A percentile compares a stretch with the other conserved stretches of the same genome.
phyloP scores from a whole-genome alignment of 2,329 filamentous ascomycete genomes.

The Torrubiella hemipterigena region DNA sequence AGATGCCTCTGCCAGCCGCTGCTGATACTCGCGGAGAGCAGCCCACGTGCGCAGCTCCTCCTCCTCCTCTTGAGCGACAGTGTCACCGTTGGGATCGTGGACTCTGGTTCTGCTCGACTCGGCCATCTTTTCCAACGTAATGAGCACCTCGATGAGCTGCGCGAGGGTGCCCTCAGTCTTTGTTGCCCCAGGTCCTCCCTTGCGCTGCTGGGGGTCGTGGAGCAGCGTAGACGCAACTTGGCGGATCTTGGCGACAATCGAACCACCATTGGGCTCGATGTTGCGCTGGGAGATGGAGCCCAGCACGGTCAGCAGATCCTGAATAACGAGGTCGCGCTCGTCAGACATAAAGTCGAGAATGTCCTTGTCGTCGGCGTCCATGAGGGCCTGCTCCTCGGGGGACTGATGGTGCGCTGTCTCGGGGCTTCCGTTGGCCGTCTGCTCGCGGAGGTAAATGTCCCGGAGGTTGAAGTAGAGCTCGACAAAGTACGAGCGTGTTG shows the following conservation, averaged over 20 bases:
- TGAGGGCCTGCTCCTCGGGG: constrained; percentile 22
- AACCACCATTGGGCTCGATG: constrained; percentile 61
- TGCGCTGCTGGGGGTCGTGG: constrained; percentile 39
- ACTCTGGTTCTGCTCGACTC: no score
- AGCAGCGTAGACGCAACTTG: constrained; percentile 73
- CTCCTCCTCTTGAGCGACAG: constrained; percentile 52
- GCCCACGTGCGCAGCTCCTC: constrained; percentile 68
- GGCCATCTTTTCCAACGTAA: constrained; percentile 58
- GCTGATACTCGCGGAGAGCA: constrained; percentile 65
- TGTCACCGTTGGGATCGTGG: constrained; percentile 15
- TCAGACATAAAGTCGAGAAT: constrained; percentile 55
- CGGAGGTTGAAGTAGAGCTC: constrained; percentile 74
- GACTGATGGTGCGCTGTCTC: no score
- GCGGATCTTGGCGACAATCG: constrained; percentile 70
- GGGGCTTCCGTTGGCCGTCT: constrained; percentile 25
- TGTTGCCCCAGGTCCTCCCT: constrained; percentile 35
- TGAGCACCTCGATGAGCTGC: constrained; percentile 62
- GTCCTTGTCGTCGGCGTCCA: constrained; percentile 29
- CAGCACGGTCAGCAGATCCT: constrained; percentile 64
- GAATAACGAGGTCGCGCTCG: constrained; percentile 72
- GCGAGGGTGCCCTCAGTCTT: constrained; percentile 60
- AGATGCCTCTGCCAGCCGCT: constrained; percentile 56
- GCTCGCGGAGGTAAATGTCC: constrained; percentile 46
- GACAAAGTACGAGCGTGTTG: constrained; percentile 72
- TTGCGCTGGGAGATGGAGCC: constrained; percentile 72